Evolutionary conservation across 768 basidiomycete species (phyloP).

Genomic region (Trametopsis cervina): DNA sequence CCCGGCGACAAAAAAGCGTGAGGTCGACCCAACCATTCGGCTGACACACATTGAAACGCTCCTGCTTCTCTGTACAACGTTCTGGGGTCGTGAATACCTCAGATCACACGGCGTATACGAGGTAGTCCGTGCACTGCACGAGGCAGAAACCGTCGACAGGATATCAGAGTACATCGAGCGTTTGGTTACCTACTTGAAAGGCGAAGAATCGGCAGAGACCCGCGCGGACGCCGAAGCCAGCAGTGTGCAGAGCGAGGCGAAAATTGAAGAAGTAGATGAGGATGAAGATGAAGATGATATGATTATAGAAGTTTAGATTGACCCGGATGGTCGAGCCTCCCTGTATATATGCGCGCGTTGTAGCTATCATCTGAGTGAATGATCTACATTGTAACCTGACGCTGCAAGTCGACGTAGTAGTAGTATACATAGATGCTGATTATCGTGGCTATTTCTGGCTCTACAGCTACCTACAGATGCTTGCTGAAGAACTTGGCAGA

Average conservation of each 20-base stretch:
- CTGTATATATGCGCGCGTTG: neutral
- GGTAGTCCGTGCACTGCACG: conserved; percentile 73
- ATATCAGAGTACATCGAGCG: conserved; percentile 85
- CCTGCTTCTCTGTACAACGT: conserved; percentile 81
- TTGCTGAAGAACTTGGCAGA: conserved; percentile 30
- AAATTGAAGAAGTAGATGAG: conserved; percentile 20
- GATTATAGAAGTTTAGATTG: conserved; percentile 67
- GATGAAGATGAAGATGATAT: conserved; percentile 61
- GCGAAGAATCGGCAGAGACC: conserved; percentile 57
- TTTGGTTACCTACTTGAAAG: conserved; percentile 79
- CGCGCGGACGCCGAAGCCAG: conserved; percentile 28
- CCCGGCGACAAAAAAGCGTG: conserved; percentile 76
- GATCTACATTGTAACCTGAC: too few species aligned
- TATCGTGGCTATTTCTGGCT: too few species aligned
- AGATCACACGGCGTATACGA: conserved; percentile 81
- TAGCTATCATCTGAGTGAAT: too few species aligned
- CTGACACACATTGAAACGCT: conserved; percentile 86
- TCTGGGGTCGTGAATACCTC: conserved; percentile 79
- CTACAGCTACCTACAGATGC: conserved; percentile 19
- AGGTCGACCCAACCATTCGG: conserved; percentile 69
- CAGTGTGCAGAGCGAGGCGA: conserved; percentile 8
- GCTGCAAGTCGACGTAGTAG: too few species aligned
- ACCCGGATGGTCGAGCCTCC: neutral
- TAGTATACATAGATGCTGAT: too few species aligned
- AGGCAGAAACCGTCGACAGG: conserved; percentile 72